Base-by-base conservation (phyloP, 1,139 yeast genomes). In the Tardiomyces blankii region DNA sequence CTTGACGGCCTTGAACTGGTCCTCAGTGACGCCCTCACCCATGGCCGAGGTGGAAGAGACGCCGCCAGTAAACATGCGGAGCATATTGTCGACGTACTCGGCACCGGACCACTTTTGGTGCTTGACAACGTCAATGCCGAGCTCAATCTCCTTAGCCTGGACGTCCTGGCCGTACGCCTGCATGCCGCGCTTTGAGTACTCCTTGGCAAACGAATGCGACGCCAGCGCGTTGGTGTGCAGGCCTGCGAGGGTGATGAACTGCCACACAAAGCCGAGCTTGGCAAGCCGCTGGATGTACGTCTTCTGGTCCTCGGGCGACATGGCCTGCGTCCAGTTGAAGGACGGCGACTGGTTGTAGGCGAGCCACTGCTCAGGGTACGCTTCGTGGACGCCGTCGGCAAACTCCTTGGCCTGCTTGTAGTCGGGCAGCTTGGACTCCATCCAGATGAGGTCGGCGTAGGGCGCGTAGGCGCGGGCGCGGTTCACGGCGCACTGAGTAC, bases 71-170 rank as follows among this genome's bases (percentile, higher is more conserved):
- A 88, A 93, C 72, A 88, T 75, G 68, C 82, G 87, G 67, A 89
- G 80, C 60, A 89, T 74, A 51, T 87, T 83, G 67, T 89, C 98
- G 64, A 91, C 83, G 73, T 88, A 91, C 68, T 86, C 95, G 39
- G 98, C 98, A 64, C 98, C 98, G 43, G 96, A 87, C 98, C 98
- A 89, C 69, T 89, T 87, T 71, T 89, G 98, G 70, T 89, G 98
- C 75, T 88, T 89, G 54, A 89, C 94, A 50, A 89, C 95, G 68
- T 89, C 98, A 54, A 88, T 96, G 55, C 88, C 93, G 53, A 74
- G 74, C 61, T 82, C 87, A 65, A 89, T 85, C 72, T 89, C 98
- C 51, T 81, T 85, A 55, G 82, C 79, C 72, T 89, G 98, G 51
- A 89, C 83, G 56, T 71, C 72, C 64, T 80, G 80, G 50, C 96